Evolutionary conservation across 2,329 filamentous ascomycete species (phyloP).

Genomic region (Fusarium pilosicola): DNA sequence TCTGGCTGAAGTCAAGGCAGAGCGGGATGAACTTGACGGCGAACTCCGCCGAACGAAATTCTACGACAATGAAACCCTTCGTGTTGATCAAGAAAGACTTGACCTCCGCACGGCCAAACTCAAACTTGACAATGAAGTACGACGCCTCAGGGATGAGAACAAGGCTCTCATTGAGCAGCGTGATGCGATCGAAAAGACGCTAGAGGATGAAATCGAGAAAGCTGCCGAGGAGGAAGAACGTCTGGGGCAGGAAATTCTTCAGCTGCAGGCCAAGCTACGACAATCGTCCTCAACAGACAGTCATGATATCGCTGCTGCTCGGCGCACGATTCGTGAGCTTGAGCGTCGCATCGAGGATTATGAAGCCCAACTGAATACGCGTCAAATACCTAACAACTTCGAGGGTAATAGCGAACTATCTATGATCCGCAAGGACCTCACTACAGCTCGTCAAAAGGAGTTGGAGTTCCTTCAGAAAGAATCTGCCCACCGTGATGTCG

Average conservation of each 20-base stretch:
- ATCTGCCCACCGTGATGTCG: constrained; percentile 67
- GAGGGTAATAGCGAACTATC: constrained; percentile 66
- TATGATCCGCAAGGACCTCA: constrained; percentile 69
- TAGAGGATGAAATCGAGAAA: constrained; percentile 73
- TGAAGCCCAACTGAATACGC: constrained; percentile 55
- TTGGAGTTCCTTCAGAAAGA: constrained; percentile 73
- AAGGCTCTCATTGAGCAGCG: constrained; percentile 65
- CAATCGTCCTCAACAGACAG: constrained; percentile 60
- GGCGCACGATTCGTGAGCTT: constrained; percentile 72
- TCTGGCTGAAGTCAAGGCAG: constrained; percentile 67
- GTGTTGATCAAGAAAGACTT: constrained; percentile 74
- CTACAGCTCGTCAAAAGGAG: constrained; percentile 73
- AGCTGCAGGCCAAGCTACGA: constrained; percentile 59
- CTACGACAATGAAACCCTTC: constrained; percentile 67
- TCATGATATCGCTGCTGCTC: constrained; percentile 66
- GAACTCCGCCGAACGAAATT: constrained; percentile 66
- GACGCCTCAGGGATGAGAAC: constrained; percentile 72
- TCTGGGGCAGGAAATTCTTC: constrained; percentile 63
- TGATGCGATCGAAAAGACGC: constrained; percentile 67
- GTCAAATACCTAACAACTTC: constrained; percentile 47
- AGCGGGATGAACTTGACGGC: constrained; percentile 73
- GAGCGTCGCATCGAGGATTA: constrained; percentile 69
- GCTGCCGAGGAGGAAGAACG: constrained; percentile 74
- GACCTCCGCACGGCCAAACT: constrained; percentile 74
- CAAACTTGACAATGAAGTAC: constrained; percentile 74